Evolutionary conservation across 768 basidiomycete genomes (phyloP), one percentile per base, ranked within the genome.

Genomic region (Leccinum sublutescens): DNA sequence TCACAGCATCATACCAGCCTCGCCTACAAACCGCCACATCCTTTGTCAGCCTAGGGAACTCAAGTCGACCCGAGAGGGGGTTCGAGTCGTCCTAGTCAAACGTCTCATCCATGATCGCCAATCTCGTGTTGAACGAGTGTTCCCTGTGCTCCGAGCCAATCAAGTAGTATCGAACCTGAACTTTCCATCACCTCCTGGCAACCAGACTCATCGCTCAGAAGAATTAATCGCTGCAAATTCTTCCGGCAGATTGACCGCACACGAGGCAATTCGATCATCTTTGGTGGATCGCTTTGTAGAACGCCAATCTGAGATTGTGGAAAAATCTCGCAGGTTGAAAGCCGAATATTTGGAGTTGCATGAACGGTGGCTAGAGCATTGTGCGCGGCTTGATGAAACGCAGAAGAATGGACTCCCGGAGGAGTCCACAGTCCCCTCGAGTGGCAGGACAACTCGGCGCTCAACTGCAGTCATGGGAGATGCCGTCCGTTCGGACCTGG

Each of bases 401-500:
- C 71, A 74, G 31, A 77, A 74, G 63, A 62, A 54, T 14, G 72
- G 75, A 59, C 57, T 59, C 14, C 50, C 54, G 14, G 73, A 79
- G 63, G 81, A 81, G 55, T 75, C 77, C 15, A 66, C 76, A 15
- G 71, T 71, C 5, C 66, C 71, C n/a, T 73, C 77, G 36, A 64
- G 79, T 21, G 80, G 80, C 15, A 75, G 91, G 53, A 87, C 88
- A 45, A 92, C 91, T 9, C 83, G 91, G 29, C 85, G 92, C 25
- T 84, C 88, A 10, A 80, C 86, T 50, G 87, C 88, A 0, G 77
- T 75, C 47, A 76, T 91, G 62, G 92, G 92, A 27, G 95, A 97
- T 72, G 87, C 92, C 14, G 95, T 95, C 15, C 88, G 93, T 4
- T 94, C 95, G 17, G 95, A 98, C 74, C 81, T 96, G 57, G 96